Evolutionary conservation across 441 rosid genomes (phyloP).

Genomic region (Brassica balearica): DNA sequence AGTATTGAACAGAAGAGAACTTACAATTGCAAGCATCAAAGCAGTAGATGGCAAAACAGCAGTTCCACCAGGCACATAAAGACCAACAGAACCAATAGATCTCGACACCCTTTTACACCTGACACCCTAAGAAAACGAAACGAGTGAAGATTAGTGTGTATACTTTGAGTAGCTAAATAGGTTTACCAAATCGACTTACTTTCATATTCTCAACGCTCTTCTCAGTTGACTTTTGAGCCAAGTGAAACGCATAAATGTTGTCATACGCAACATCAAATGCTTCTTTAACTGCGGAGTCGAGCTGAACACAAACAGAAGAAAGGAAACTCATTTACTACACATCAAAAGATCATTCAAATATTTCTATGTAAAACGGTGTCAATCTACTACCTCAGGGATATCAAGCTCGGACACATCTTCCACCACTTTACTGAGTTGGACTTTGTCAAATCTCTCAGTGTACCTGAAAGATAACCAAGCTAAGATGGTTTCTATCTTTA

Average conservation of each 20-base stretch:
- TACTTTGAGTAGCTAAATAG: slow-evolving; percentile 21
- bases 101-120: slow-evolving; percentile 87
- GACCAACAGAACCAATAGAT: slow-evolving; percentile 90
- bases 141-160: background rate
- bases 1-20: slow-evolving; percentile 36
- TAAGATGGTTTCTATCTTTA: too few relatives aligned
- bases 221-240: slow-evolving; percentile 77
- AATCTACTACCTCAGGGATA: slow-evolving; percentile 63
- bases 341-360: background rate
- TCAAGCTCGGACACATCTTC: slow-evolving; percentile 76
- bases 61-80: slow-evolving; percentile 96
- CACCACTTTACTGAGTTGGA: slow-evolving; percentile 60
- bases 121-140: slow-evolving; percentile 69
- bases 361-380: background rate
- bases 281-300: slow-evolving; percentile 62
- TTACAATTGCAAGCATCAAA: slow-evolving; percentile 90
- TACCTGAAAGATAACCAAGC: slow-evolving; percentile 54
- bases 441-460: slow-evolving; percentile 86
- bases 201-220: slow-evolving; percentile 78
- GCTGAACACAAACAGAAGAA: slow-evolving; percentile 46
- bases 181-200: slow-evolving; percentile 50
- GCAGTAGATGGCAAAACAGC: slow-evolving; percentile 97
- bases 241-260: slow-evolving; percentile 87
- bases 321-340: slow-evolving; percentile 6
- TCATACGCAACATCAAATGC: slow-evolving; percentile 95